Evolutionary conservation across 108 stramenopile genomes (phyloP).

Genomic region (Craspedostauros australis): DNA sequence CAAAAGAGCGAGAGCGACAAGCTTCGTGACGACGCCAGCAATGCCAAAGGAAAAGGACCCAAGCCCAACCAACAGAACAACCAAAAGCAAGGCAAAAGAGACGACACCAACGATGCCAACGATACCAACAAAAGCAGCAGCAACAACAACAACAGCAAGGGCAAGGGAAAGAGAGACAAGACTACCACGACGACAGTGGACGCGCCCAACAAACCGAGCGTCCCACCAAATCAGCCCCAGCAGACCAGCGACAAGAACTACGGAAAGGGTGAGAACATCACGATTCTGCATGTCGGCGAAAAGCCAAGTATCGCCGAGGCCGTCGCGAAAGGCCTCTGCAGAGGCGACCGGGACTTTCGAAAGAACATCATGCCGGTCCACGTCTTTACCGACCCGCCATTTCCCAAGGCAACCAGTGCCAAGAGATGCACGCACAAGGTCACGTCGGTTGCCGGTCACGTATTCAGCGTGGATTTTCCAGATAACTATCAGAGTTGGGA

Average conservation of each 20-base stretch:
- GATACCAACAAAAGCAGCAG: slow-evolving; percentile 2
- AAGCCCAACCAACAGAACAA: background rate
- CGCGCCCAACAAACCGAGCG: slow-evolving; percentile 12
- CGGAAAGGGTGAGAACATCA: slow-evolving; percentile 56
- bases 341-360: slow-evolving; percentile 10
- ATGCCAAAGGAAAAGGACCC: slow-evolving; percentile 2
- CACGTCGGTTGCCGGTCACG: slow-evolving; percentile 93
- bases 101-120: slow-evolving; percentile 3
- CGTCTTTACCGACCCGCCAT: slow-evolving; percentile 53
- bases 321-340: slow-evolving; percentile 63
- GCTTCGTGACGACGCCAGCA: too few relatives aligned
- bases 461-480: slow-evolving; percentile 93
- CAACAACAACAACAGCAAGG: slow-evolving; percentile 9
- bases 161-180: slow-evolving; percentile 11
- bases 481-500: slow-evolving; percentile 86
- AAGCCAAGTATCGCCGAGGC: slow-evolving; percentile 84
- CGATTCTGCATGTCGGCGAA: slow-evolving; percentile 74
- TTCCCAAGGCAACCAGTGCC: slow-evolving; percentile 74
- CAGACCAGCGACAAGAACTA: slow-evolving; percentile 76
- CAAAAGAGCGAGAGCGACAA: slow-evolving; percentile 2
- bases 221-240: slow-evolving; percentile 79
- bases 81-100: slow-evolving; percentile 8
- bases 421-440: slow-evolving; percentile 53
- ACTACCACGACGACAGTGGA: slow-evolving; percentile 3
- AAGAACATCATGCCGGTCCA: slow-evolving; percentile 53